Evolutionary conservation across 2,329 filamentous ascomycete genomes (phyloP).

Genomic region (Aureobasidium zeae): DNA sequence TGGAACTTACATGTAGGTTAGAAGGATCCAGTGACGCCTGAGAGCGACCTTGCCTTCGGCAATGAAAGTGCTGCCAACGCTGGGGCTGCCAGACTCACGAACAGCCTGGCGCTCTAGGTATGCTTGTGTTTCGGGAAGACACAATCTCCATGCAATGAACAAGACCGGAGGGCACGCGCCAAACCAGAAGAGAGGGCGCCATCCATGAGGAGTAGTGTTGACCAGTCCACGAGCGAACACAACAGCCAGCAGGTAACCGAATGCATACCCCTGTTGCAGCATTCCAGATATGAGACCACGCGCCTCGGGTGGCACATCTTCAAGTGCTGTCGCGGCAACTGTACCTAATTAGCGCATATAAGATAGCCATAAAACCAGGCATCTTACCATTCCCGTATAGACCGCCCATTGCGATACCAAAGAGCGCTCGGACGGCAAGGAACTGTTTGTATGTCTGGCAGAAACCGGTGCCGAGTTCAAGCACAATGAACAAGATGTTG

Average conservation of each 20-base stretch:
- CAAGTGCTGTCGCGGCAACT: constrained; percentile 32
- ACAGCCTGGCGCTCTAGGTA: constrained; percentile 57
- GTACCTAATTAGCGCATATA: too few relatives aligned
- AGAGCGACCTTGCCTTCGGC: constrained; percentile 65
- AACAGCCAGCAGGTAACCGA: constrained; percentile 49
- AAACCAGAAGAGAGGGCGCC: constrained; percentile 82
- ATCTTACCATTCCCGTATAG: constrained; percentile 24
- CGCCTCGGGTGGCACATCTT: constrained; percentile 33
- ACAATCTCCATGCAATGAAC: constrained; percentile 66
- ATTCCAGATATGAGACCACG: constrained; percentile 31
- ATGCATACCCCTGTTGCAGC: constrained; percentile 35
- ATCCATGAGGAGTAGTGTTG: constrained; percentile 63
- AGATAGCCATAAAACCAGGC: too few relatives aligned
- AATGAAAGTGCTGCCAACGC: constrained; percentile 57
- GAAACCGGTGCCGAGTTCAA: constrained; percentile 32
- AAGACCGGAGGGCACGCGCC: constrained; percentile 68
- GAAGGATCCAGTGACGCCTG: constrained; percentile 64
- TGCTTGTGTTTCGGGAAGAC: constrained; percentile 65
- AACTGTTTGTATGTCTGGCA: constrained; percentile 29
- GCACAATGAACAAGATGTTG: constrained; percentile 28
- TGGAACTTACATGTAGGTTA: constrained; percentile 68
- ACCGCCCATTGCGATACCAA: constrained; percentile 33
- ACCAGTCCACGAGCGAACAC: constrained; percentile 54
- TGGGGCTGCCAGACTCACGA: constrained; percentile 45
- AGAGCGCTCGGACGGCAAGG: constrained; percentile 30